A percentile compares a stretch with the other conserved stretches of the same genome.
These are phyloP conservation scores for Globisporangium uncinulatum DNA, from an alignment of 352 stramenopile genomes.

Conservation along the genomic window DNA sequence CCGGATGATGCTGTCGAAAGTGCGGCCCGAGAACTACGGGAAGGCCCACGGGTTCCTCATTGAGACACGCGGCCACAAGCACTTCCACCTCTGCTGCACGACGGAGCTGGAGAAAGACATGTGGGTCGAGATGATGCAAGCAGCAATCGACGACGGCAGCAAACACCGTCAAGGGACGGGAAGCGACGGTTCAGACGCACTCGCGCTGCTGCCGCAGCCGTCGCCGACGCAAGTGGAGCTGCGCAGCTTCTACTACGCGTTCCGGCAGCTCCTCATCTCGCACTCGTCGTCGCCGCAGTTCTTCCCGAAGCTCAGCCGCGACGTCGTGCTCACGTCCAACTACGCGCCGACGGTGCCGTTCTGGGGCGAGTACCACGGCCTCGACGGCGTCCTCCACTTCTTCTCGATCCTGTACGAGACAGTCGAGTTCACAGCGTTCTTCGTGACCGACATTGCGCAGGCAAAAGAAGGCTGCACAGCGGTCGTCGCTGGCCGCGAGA, in stretches of 20 bases:
- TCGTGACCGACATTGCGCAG: conserved; percentile 86
- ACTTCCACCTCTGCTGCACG: conserved; percentile 83
- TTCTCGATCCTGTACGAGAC: conserved; percentile 89
- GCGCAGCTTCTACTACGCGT: conserved; percentile 83
- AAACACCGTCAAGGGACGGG: conserved; percentile 25
- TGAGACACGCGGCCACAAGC: conserved; percentile 85
- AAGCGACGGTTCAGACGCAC: conserved; percentile 12
- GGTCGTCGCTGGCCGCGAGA: conserved; percentile 78
- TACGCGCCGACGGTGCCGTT: conserved; percentile 86
- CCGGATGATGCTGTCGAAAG: conserved; percentile 76
- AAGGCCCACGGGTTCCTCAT: conserved; percentile 86
- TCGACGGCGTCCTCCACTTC: conserved; percentile 85
- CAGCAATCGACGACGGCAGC: conserved; percentile 73
- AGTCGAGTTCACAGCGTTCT: conserved; percentile 85
- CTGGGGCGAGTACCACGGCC: conserved; percentile 85
- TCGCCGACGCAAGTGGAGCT: conserved; percentile 80
- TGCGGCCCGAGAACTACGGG: conserved; percentile 82
- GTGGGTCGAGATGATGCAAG: conserved; percentile 91
- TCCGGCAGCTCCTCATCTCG: conserved; percentile 84
- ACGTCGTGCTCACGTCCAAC: conserved; percentile 84
- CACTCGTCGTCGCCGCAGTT: conserved; percentile 86
- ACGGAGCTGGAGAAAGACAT: conserved; percentile 88
- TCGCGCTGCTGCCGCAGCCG: conserved; percentile 28
- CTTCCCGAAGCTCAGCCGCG: conserved; percentile 80
- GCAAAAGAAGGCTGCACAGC: conserved; percentile 78